Conservation (phyloP, 495 filamentous ascomycete species). For the Penicillium herquei region DNA sequence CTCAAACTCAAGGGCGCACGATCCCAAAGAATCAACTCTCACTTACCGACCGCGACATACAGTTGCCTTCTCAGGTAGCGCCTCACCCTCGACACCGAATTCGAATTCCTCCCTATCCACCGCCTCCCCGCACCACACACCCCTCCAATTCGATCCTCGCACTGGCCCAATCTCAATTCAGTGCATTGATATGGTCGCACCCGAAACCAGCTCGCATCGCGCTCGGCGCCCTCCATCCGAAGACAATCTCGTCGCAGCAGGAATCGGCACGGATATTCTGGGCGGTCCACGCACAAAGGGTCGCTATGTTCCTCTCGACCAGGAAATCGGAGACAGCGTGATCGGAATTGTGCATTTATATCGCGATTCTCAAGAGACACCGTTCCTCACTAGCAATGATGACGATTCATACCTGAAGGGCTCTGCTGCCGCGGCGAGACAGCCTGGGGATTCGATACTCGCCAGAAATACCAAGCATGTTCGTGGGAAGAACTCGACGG, state of each 20-base stretch:
- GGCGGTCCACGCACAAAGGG: constrained; percentile 70
- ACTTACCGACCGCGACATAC: not conserved
- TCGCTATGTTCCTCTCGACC: constrained; percentile 69
- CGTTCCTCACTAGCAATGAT: constrained; percentile 35
- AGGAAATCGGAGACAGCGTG: constrained; percentile 76
- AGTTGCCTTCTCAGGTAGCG: not conserved
- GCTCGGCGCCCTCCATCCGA: constrained; percentile 5
- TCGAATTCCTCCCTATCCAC: not conserved
- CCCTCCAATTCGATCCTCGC: constrained; percentile 55
- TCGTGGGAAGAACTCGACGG: not conserved
- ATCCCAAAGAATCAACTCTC: not conserved
- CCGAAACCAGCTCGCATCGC: constrained; percentile 19
- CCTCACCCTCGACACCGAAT: not conserved
- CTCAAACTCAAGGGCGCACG: not conserved
- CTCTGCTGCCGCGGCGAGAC: constrained; percentile 37
- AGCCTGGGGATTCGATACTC: constrained; percentile 21
- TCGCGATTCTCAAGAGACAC: constrained; percentile 75
- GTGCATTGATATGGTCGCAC: constrained; percentile 64
- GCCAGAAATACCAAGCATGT: not conserved
- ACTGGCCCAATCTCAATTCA: constrained; percentile 62
- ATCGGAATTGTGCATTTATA: constrained; percentile 96
- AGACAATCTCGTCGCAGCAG: constrained; percentile 42
- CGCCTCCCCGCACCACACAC: constrained; percentile 11
- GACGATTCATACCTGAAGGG: constrained; percentile 45
- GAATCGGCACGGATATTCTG: constrained; percentile 50